Evolutionary conservation across 176 grass and related monocot species (phyloP).

Genomic region (Cenchrus americanus): DNA sequence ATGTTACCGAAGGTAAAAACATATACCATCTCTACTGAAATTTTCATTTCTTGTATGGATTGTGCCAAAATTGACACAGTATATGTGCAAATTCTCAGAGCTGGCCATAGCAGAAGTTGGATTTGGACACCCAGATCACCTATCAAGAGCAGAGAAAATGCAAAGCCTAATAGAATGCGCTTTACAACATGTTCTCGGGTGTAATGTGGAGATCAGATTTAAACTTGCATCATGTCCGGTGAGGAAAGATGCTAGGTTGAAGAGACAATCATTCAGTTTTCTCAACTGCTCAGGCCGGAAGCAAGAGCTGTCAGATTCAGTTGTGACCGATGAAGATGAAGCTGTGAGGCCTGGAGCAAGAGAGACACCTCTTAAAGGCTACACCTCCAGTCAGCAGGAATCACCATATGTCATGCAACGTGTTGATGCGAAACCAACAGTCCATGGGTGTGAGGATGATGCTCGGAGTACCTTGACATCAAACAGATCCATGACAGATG

Average conservation of each 20-base stretch:
- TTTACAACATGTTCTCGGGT: slow-evolving; percentile 78
- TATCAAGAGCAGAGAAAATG: slow-evolving; percentile 86
- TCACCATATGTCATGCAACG: slow-evolving; percentile 55
- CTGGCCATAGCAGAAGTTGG: slow-evolving; percentile 89
- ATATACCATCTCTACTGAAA: slow-evolving; percentile 12
- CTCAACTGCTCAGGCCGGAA: slow-evolving; percentile 91
- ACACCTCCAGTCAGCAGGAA: slow-evolving; percentile 65
- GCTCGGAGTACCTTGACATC: slow-evolving; percentile 64
- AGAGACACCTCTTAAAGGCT: slow-evolving; percentile 67
- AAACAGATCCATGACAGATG: slow-evolving; percentile 66
- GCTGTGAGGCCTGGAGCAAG: slow-evolving; percentile 46
- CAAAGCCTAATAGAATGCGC: slow-evolving; percentile 68
- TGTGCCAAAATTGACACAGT: slow-evolving; percentile 30
- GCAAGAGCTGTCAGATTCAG: slow-evolving; percentile 84
- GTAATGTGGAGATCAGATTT: slow-evolving; percentile 85
- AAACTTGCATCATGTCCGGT: slow-evolving; percentile 59
- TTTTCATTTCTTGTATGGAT: slow-evolving; percentile 26
- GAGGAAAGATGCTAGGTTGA: slow-evolving; percentile 65
- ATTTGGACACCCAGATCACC: slow-evolving; percentile 79
- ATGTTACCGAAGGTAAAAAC: slow-evolving; percentile 83
- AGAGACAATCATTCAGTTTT: slow-evolving; percentile 83
- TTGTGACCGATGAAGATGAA: slow-evolving; percentile 63
- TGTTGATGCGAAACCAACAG: slow-evolving; percentile 49
- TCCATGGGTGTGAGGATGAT: slow-evolving; percentile 61
- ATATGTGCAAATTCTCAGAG: slow-evolving; percentile 61